A percentile compares a stretch with the other conserved stretches of the same genome.
Evolutionary conservation across 352 stramenopile genomes (phyloP).

Genomic region (Phytophthora podocarpi): DNA sequence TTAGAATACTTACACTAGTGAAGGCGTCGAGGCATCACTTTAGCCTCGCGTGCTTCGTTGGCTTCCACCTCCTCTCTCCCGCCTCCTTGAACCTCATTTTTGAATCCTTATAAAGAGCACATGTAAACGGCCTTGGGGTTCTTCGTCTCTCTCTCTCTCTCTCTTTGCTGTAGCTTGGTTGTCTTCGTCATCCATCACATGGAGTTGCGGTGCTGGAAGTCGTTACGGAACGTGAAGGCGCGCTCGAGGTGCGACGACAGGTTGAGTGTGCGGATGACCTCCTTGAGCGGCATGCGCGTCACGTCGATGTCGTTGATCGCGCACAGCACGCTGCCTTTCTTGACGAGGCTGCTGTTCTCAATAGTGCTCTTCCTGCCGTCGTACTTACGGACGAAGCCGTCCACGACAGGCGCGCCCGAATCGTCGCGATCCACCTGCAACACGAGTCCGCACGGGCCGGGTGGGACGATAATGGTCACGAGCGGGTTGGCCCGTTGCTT

Average conservation of each 20-base stretch:
- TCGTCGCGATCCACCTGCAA: constrained; percentile 53
- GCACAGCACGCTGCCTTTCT: constrained; percentile 68
- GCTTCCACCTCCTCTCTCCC: constrained; percentile 13
- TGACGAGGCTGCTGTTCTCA: constrained; percentile 73
- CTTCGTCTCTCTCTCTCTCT: neutral
- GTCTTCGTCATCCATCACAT: constrained; percentile 31
- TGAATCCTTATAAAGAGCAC: constrained; percentile 35
- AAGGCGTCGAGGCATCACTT: constrained; percentile 6
- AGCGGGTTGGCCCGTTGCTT: constrained; percentile 66
- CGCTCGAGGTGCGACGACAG: constrained; percentile 72
- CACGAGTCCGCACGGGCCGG: constrained; percentile 72
- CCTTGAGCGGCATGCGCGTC: constrained; percentile 59
- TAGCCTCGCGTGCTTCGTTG: neutral
- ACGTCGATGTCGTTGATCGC: constrained; percentile 86
- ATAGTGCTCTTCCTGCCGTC: constrained; percentile 75
- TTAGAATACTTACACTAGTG: constrained; percentile 28
- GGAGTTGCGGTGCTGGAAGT: constrained; percentile 34
- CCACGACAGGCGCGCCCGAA: constrained; percentile 57
- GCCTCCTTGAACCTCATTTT: constrained; percentile 26
- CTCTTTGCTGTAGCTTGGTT: neutral
- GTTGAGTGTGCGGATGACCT: constrained; percentile 77
- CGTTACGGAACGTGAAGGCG: constrained; percentile 76
- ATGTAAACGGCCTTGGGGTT: constrained; percentile 26
- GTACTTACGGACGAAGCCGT: constrained; percentile 75
- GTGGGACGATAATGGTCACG: constrained; percentile 75